Base-by-base conservation (phyloP, 805 yeast genomes). In the Schwanniomyces vanrijiae region DNA sequence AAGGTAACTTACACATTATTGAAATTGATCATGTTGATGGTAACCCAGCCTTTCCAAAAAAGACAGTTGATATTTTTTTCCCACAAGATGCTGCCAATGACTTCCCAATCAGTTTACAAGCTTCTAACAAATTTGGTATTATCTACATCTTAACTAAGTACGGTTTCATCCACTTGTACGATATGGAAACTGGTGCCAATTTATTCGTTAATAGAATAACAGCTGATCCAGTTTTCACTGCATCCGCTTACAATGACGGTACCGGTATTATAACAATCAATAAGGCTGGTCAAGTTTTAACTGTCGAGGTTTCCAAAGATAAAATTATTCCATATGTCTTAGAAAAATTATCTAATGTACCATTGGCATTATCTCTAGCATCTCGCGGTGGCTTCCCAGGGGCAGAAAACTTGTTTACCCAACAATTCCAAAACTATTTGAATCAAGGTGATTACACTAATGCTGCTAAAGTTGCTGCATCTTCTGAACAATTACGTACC, bases 381-480 rank as follows among this genome's bases (percentile, higher is more conserved):
- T 82, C 96, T 3, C 87, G 98, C 68, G 97, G 97, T 62, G 96
- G 96, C 1, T 81, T 94, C 61, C 94, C 96, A 37, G 99, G 99
- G 55, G 99, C 98, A 42, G 99, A 94, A 66, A 84, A 83, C 60
- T 77, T 94, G 53, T 91, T 94, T 69, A 73, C 78, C 49, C 96
- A 90, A 70, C 98, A 92, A 71, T 94, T 94, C 73, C 95, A 90
- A 61, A 83, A 84, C 65, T 79, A 85, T 59, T 77, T 94, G 59
- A 80, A 82, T 54, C 83, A 83, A 56, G 97, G 97, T 56, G 94
- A 90, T 65, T 94, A 90, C 63, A 77, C 83, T 47, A 84, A 85
- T 58, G 99, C 99, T 45, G 99, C 98, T 42, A 90, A 90, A 71
- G 88, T 92, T 49, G 99, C 99, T 33, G 98, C 98, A 11, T 85